These are phyloP conservation scores for Morella rubra DNA, from an alignment of 306 rosid genomes.

Conservation along the genomic window DNA sequence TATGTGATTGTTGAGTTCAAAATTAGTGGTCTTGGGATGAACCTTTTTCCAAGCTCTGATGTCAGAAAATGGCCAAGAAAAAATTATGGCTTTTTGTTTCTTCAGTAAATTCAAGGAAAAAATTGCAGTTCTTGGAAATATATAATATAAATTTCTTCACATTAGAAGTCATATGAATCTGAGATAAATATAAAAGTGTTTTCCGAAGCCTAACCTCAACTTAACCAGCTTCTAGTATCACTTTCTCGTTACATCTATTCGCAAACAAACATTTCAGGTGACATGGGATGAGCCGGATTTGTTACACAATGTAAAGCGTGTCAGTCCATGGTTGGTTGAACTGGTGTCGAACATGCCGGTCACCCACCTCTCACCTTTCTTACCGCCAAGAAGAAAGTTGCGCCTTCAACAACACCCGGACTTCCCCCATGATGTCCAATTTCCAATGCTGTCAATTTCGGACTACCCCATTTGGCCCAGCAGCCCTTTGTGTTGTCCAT, in stretches of 20 bases:
- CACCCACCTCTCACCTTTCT: slow-evolving; percentile 62
- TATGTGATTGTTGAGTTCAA: neutral
- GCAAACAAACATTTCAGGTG: slow-evolving; percentile 53
- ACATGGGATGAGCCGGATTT: slow-evolving; percentile 98
- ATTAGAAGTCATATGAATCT: neutral
- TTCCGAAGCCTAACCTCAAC: slow-evolving; percentile 17
- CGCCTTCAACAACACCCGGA: slow-evolving; percentile 65
- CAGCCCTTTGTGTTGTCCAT: slow-evolving; percentile 78
- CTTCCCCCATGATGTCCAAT: slow-evolving; percentile 58
- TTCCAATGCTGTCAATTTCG: slow-evolving; percentile 56
- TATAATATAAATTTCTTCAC: neutral
- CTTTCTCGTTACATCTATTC: neutral
- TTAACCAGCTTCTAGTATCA: slow-evolving; percentile 8
- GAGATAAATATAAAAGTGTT: neutral
- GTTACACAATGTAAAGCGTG: slow-evolving; percentile 97
- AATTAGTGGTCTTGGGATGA: neutral
- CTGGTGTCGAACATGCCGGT: slow-evolving; percentile 72
- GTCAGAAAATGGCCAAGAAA: too few species aligned
- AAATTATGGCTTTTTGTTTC: too few species aligned
- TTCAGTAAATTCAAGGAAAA: neutral
- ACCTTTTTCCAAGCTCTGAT: neutral
- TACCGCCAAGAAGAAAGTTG: slow-evolving; percentile 85
- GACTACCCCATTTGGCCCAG: slow-evolving; percentile 82
- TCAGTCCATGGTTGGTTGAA: slow-evolving; percentile 94
- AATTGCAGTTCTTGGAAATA: neutral